Percentiles rank a stretch among this genome's conserved stretches.
Conservation (phyloP, 2,329 filamentous ascomycete species). For the Epichloe gansuensis region DNA sequence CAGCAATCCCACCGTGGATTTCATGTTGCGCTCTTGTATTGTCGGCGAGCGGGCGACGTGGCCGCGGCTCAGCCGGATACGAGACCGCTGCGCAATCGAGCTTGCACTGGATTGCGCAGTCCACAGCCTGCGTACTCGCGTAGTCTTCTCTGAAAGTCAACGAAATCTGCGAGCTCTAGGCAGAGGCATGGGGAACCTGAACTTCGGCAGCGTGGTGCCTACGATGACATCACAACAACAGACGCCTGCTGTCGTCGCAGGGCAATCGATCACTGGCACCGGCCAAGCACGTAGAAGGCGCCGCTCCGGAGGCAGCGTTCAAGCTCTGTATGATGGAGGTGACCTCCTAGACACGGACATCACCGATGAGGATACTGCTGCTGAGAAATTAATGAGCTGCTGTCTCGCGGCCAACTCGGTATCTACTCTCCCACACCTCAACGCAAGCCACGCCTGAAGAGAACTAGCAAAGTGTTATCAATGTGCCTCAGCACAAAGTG, state of each 20-base stretch:
- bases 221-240: neutral
- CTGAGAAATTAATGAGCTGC: constrained; percentile 32
- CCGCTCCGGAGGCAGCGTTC: constrained; percentile 38
- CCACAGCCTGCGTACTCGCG: constrained; percentile 51
- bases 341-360: constrained; percentile 26
- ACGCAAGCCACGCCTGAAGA: constrained; percentile 30
- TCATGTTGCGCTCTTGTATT: constrained; percentile 69
- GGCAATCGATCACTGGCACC: constrained; percentile 6
- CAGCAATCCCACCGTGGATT: constrained; percentile 73
- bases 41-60: constrained; percentile 79
- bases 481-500: constrained; percentile 16
- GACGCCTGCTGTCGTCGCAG: neutral
- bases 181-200: constrained; percentile 17
- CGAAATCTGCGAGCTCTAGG: constrained; percentile 42
- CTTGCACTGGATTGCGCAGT: constrained; percentile 69
- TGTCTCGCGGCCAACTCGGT: constrained; percentile 17
- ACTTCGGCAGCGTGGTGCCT: constrained; percentile 9
- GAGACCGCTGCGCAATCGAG: constrained; percentile 82
- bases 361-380: constrained; percentile 32
- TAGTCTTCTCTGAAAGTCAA: constrained; percentile 57
- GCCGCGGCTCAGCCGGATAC: constrained; percentile 76
- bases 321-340: constrained; percentile 24
- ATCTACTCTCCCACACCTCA: constrained; percentile 15
- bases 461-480: constrained; percentile 27
- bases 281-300: constrained; percentile 29